phyloP scores from a whole-genome alignment of 1,139 yeast species.

The Yamadazyma sp. region DNA sequence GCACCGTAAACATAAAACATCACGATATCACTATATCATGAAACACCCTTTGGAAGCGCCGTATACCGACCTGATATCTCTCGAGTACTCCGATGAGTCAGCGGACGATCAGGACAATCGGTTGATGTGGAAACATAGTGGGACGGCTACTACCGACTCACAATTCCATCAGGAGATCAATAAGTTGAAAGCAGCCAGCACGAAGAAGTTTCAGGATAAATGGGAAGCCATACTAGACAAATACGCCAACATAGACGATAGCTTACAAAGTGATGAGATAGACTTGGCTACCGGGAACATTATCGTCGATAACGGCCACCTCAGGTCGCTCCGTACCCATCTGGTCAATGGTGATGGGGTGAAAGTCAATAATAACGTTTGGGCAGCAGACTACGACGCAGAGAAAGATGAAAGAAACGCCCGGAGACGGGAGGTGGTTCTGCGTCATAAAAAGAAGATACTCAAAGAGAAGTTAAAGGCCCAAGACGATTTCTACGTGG shows the following conservation, averaged over 20 bases:
- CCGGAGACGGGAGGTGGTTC: conserved; percentile 11
- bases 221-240: conserved; percentile 60
- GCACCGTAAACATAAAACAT: conserved; percentile 2
- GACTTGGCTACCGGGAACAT: conserved; percentile 62
- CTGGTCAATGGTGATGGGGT: conserved; percentile 8
- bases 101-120: conserved; percentile 3
- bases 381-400: conserved; percentile 23
- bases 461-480: conserved; percentile 22
- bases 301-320: conserved; percentile 63
- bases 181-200: conserved; percentile 28
- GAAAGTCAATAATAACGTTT: conserved; percentile 18
- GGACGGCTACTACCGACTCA: conserved; percentile 7
- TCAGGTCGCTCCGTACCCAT: conserved; percentile 34
- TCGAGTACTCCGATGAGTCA: conserved; percentile 15
- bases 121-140: not conserved
- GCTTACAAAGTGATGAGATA: conserved; percentile 62
- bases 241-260: conserved; percentile 52
- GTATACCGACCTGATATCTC: conserved; percentile 19
- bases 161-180: conserved; percentile 26
- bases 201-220: conserved; percentile 32
- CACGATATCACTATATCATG: not conserved
- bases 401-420: conserved; percentile 16
- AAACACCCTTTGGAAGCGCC: not conserved
- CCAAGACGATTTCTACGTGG: conserved; percentile 14
- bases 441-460: conserved; percentile 11